Base-by-base conservation (phyloP, 2,329 filamentous ascomycete species). In the Aspergillus sp. region DNA sequence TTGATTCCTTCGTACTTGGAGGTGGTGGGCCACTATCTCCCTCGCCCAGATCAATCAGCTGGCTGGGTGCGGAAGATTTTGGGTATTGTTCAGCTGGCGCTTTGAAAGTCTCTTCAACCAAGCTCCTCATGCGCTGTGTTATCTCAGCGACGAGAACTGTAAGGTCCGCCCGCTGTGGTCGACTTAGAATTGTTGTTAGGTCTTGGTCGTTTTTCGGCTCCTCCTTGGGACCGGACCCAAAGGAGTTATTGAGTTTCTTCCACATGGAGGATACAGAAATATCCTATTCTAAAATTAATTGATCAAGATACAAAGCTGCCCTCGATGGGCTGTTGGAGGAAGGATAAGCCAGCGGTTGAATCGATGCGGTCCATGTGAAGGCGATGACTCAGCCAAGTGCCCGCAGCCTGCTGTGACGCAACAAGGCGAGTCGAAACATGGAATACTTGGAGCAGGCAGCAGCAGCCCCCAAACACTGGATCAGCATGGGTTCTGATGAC, bases 161-260 rank as follows among this genome's bases (percentile, higher is more conserved):
- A 39, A 80, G 63, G 41, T 79, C 74, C 14, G 65, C 76, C 14
- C 77, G 73, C 62, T 79, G 76, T 33, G 69, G 69, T 51, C 74
- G 67, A 54, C 76, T 69, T 40, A 80, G 62, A 51, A 78, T 71
- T 45, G 75, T 74, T 41, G 71, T 75, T 46, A 80, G 67, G 64
- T 77, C 76, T 65, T 74, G 73, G 54, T 73, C 70, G 37, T 60
- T 64, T 41, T 60, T 62, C 14, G 64, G 51, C 25, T 62, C 48
- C 39, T 58, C 61, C 52, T 68, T 56, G 51, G 64, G 52, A 27
- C 66, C 67, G 21, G 68, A 65, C 14, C 71, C 70, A 50, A 71
- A 70, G 19, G 68, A 62, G 52, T 61, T 72, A 52, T 70, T 73
- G 17, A 73, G 39, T 50, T 64, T 68, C 49, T 72, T 73, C 56